Evolutionary conservation across 192 early-diverging fungal genomes (phyloP).

Genomic region (Backusella circina): DNA sequence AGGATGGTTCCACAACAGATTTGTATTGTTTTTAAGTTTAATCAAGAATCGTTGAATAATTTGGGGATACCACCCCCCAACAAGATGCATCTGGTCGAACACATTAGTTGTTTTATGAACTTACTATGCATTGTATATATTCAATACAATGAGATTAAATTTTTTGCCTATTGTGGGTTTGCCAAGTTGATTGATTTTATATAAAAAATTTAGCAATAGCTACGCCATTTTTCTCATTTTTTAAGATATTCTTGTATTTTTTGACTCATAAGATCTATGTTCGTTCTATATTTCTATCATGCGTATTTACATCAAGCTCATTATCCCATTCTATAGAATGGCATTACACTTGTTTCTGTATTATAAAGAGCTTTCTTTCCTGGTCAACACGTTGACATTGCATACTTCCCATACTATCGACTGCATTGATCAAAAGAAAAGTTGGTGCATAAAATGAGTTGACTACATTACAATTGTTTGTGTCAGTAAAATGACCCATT

Average conservation of each 20-base stretch:
- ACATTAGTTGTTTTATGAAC: background rate
- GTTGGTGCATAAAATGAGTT: background rate
- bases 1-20: background rate
- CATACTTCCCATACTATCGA: background rate
- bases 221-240: too few species aligned
- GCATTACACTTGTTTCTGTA: background rate
- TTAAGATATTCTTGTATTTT: too few species aligned
- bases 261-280: too few species aligned
- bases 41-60: background rate
- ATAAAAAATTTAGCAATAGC: too few species aligned
- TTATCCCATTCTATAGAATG: background rate
- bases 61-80: background rate
- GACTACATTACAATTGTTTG: background rate
- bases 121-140: too few species aligned
- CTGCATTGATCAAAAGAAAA: background rate
- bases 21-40: background rate
- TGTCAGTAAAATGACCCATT: background rate
- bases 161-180: too few species aligned
- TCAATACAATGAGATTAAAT: too few species aligned
- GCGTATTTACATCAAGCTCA: too few species aligned
- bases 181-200: too few species aligned
- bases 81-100: background rate
- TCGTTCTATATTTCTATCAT: too few species aligned
- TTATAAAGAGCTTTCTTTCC: background rate
- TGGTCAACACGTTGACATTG: background rate